Conservation (phyloP, 2,329 filamentous ascomycete species). For the Arthrobotrys entomopaga region DNA sequence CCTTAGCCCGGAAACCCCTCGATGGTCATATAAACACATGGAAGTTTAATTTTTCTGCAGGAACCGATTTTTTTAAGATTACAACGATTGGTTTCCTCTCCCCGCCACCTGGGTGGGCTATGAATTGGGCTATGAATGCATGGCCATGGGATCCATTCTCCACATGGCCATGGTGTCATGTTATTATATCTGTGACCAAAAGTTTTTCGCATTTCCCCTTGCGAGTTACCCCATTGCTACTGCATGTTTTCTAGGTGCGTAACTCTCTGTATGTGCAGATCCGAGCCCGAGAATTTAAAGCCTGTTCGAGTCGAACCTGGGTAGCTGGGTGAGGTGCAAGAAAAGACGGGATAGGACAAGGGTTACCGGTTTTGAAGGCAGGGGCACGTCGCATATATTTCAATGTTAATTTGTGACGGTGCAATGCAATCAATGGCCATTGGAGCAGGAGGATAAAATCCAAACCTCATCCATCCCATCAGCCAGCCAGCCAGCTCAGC, state of each 20-base stretch:
- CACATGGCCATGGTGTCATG: too few species aligned
- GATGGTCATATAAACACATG: neutral
- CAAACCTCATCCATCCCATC: neutral
- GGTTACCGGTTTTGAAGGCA: neutral
- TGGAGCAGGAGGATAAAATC: neutral
- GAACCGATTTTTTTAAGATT: too few species aligned
- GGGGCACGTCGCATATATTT: constrained; percentile 16
- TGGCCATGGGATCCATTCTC: too few species aligned
- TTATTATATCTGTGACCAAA: too few species aligned
- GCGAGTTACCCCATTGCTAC: neutral
- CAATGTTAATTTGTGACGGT: constrained; percentile 15
- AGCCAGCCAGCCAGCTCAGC: too few species aligned
- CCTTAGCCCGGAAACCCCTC: constrained; percentile 9
- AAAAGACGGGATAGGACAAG: constrained; percentile 30
- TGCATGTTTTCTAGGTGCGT: neutral
- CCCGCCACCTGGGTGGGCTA: constrained; percentile 4
- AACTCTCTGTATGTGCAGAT: constrained; percentile 6
- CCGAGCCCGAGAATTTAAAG: constrained; percentile 1
- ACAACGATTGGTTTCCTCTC: constrained; percentile 10
- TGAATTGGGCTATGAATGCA: too few species aligned
- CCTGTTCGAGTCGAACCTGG: constrained; percentile 31
- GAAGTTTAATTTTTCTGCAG: constrained; percentile 37
- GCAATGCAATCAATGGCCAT: neutral
- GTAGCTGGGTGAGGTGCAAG: constrained; percentile 48
- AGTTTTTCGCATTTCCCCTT: neutral